Percentiles rank a stretch among this genome's conserved stretches.
Conservation (phyloP, 352 stramenopile genomes). For the Phytophthora agathidicida region DNA sequence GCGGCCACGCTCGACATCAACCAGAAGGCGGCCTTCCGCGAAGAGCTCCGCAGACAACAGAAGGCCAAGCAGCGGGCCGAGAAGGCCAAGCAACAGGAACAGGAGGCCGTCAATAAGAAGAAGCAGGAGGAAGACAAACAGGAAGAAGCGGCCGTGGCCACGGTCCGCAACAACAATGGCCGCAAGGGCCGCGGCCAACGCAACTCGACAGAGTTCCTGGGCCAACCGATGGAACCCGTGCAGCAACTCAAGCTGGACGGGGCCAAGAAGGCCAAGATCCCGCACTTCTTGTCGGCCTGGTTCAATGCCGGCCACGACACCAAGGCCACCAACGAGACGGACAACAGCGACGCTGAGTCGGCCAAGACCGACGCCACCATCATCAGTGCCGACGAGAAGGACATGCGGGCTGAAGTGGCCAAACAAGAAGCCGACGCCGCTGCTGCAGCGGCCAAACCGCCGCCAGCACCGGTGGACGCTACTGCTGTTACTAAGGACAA, state of each 20-base stretch:
- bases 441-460: slow-evolving; percentile 11
- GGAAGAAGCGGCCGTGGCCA: slow-evolving; percentile 44
- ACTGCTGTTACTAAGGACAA: slow-evolving; percentile 28
- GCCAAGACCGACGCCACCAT: slow-evolving; percentile 31
- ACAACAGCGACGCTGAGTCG: slow-evolving; percentile 25
- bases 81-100: slow-evolving; percentile 16
- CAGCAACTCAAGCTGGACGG: slow-evolving; percentile 70
- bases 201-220: slow-evolving; percentile 59
- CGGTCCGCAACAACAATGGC: slow-evolving; percentile 46
- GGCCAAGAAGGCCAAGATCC: slow-evolving; percentile 78
- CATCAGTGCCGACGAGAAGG: slow-evolving; percentile 26
- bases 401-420: not conserved
- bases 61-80: slow-evolving; percentile 44
- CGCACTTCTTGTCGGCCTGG: slow-evolving; percentile 71
- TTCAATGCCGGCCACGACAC: slow-evolving; percentile 62
- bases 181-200: slow-evolving; percentile 39
- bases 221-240: slow-evolving; percentile 53
- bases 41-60: slow-evolving; percentile 56
- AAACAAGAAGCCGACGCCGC: slow-evolving; percentile 6
- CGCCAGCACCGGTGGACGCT: slow-evolving; percentile 22
- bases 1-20: slow-evolving; percentile 61
- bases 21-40: slow-evolving; percentile 56
- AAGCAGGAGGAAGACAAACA: slow-evolving; percentile 12
- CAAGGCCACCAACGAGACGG: slow-evolving; percentile 36
- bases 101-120: slow-evolving; percentile 22